Conservation (phyloP, 1,284 basidiomycete genomes). For the Tausonia pullulans region DNA sequence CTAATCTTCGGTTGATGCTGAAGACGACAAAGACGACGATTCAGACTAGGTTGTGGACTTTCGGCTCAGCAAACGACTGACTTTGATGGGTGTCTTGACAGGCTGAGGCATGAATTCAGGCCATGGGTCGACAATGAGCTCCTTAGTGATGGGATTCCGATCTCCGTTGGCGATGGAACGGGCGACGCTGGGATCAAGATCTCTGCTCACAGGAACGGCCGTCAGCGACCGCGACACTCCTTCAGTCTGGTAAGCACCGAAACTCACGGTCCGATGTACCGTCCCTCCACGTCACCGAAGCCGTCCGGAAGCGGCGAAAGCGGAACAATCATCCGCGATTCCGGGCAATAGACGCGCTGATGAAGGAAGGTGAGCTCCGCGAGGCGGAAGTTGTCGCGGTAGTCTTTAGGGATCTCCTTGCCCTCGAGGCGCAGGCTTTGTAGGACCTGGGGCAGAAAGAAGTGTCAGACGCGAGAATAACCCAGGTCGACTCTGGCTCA, state of each 20-base stretch:
- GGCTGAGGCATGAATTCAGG: slow-evolving; percentile 47
- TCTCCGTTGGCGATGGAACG: slow-evolving; percentile 61
- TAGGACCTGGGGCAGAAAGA: slow-evolving; percentile 37
- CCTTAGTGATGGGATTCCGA: slow-evolving; percentile 59
- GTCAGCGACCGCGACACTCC: slow-evolving; percentile 40
- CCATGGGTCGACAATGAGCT: slow-evolving; percentile 68
- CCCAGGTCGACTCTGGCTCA: background rate
- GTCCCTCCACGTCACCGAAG: slow-evolving; percentile 52
- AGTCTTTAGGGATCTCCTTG: slow-evolving; percentile 68
- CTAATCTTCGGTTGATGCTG: slow-evolving; percentile 14
- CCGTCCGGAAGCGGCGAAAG: slow-evolving; percentile 47
- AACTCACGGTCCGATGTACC: slow-evolving; percentile 64
- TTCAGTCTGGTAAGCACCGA: background rate
- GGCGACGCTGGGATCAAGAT: slow-evolving; percentile 31
- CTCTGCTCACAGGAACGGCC: slow-evolving; percentile 21
- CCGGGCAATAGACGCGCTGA: slow-evolving; percentile 84
- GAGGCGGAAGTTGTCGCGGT: slow-evolving; percentile 52
- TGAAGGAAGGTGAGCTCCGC: slow-evolving; percentile 92
- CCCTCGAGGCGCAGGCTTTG: slow-evolving; percentile 71
- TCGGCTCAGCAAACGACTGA: background rate
- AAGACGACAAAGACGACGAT: background rate
- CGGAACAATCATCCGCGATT: slow-evolving; percentile 51
- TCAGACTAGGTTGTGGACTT: background rate
- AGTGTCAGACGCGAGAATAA: background rate
- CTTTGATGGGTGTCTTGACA: slow-evolving; percentile 14